Evolutionary conservation across 768 basidiomycete species (phyloP).

Genomic region (Mycena epipterygia): DNA sequence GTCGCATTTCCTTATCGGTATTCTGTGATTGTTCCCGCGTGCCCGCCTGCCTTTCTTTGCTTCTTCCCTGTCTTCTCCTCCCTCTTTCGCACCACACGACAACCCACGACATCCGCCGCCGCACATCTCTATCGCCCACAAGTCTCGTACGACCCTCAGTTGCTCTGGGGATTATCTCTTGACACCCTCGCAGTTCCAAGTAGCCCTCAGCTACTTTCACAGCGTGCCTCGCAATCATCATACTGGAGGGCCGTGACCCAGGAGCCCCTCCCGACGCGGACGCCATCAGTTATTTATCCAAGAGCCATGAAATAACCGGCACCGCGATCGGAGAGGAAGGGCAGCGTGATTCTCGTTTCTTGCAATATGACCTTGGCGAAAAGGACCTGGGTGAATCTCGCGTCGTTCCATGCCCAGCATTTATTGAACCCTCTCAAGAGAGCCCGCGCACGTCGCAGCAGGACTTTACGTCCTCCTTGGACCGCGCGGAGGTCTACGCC

Average conservation of each 20-base stretch:
- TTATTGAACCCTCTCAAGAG: conserved; percentile 10
- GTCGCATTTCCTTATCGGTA: neutral
- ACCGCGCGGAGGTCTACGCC: conserved; percentile 39
- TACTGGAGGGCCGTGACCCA: conserved; percentile 13
- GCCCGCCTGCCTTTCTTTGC: neutral
- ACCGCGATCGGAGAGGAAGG: conserved; percentile 29
- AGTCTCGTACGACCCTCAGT: neutral
- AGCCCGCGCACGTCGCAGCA: conserved; percentile 29
- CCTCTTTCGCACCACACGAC: neutral
- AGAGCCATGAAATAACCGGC: conserved; percentile 19
- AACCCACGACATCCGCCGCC: neutral
- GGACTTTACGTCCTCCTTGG: conserved; percentile 15
- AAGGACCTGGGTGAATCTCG: conserved; percentile 3
- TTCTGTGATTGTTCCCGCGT: neutral
- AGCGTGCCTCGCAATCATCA: conserved; percentile 7
- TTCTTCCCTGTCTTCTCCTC: neutral
- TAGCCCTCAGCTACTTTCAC: neutral
- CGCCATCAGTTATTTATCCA: conserved; percentile 19
- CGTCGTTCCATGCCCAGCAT: neutral
- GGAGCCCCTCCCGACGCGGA: conserved; percentile 31
- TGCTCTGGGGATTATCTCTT: neutral
- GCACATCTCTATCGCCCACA: neutral
- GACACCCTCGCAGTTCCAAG: neutral
- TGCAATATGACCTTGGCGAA: conserved; percentile 4
- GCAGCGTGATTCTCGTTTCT: conserved; percentile 2